Evolutionary conservation across 306 rosid genomes (phyloP).

Genomic region (Corylus americana): DNA sequence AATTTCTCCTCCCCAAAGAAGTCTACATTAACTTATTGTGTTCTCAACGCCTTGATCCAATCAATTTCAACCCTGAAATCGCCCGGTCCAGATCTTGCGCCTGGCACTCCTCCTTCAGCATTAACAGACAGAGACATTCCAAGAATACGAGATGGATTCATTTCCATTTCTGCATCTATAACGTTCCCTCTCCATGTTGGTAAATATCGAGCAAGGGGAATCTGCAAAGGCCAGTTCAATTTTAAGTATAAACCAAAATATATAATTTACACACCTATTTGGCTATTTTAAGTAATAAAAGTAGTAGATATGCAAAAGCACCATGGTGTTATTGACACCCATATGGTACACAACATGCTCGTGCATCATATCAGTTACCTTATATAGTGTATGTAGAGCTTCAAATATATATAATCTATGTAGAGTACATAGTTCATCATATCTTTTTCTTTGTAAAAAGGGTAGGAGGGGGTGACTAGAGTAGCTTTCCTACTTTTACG

Average conservation of each 20-base stretch:
- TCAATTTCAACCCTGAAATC: slow-evolving; percentile 82
- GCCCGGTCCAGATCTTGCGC: slow-evolving; percentile 80
- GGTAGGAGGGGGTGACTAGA: too few relatives aligned
- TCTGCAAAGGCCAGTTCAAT: slow-evolving; percentile 45
- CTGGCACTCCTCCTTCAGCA: slow-evolving; percentile 82
- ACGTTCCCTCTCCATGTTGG: slow-evolving; percentile 94
- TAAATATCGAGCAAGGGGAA: slow-evolving; percentile 82
- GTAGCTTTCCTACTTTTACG: too few relatives aligned
- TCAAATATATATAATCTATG: not conserved
- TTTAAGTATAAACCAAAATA: not conserved
- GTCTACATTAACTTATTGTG: slow-evolving; percentile 33
- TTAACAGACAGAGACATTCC: slow-evolving; percentile 89
- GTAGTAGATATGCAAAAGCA: not conserved
- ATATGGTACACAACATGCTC: not conserved
- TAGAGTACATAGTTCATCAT: not conserved
- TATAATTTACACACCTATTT: not conserved
- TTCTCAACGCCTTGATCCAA: slow-evolving; percentile 81
- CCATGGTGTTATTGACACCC: not conserved
- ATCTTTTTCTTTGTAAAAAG: too few relatives aligned
- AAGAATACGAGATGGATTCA: slow-evolving; percentile 81
- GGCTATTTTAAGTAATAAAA: not conserved
- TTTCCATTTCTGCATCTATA: slow-evolving; percentile 73
- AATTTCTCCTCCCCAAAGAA: not conserved
- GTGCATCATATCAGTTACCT: not conserved
- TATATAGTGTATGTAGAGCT: not conserved